A percentile compares a stretch with the other conserved stretches of the same genome.
These are phyloP conservation scores for Plasmopara viticola DNA, from an alignment of 352 stramenopile species.

Conservation along the genomic window DNA sequence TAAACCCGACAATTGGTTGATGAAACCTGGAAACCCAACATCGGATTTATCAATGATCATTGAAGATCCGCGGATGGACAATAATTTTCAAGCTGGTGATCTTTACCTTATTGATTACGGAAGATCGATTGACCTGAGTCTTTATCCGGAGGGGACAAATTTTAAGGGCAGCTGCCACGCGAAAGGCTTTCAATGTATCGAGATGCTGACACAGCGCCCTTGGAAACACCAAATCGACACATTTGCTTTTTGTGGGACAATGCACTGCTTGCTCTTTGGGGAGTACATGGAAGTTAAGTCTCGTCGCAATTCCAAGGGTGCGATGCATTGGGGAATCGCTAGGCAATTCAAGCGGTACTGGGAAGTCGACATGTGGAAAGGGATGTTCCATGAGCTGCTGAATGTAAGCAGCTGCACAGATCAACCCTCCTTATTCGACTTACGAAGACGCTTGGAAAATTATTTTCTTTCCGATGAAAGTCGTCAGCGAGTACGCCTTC, in stretches of 20 bases:
- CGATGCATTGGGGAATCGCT: slow-evolving; percentile 35
- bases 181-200: slow-evolving; percentile 79
- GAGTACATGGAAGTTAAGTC: slow-evolving; percentile 75
- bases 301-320: slow-evolving; percentile 19
- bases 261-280: slow-evolving; percentile 80
- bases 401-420: slow-evolving; percentile 63
- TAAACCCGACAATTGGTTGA: slow-evolving; percentile 85
- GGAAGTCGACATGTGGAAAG: slow-evolving; percentile 63
- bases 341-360: slow-evolving; percentile 78
- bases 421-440: slow-evolving; percentile 47
- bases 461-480: slow-evolving; percentile 42
- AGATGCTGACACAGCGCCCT: slow-evolving; percentile 69
- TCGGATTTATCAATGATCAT: slow-evolving; percentile 9
- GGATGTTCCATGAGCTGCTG: slow-evolving; percentile 62
- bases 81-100: slow-evolving; percentile 31
- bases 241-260: slow-evolving; percentile 69
- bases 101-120: slow-evolving; percentile 83
- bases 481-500: slow-evolving; percentile 36
- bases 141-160: slow-evolving; percentile 45
- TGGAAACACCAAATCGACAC: slow-evolving; percentile 85
- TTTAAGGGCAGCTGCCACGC: slow-evolving; percentile 77
- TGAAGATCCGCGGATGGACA: slow-evolving; percentile 10
- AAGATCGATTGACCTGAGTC: slow-evolving; percentile 63
- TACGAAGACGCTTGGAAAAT: slow-evolving; percentile 44
- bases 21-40: slow-evolving; percentile 28